These are phyloP conservation scores for Aspergillus sclerotioniger DNA, from an alignment of 495 filamentous ascomycete genomes.

Conservation along the genomic window DNA sequence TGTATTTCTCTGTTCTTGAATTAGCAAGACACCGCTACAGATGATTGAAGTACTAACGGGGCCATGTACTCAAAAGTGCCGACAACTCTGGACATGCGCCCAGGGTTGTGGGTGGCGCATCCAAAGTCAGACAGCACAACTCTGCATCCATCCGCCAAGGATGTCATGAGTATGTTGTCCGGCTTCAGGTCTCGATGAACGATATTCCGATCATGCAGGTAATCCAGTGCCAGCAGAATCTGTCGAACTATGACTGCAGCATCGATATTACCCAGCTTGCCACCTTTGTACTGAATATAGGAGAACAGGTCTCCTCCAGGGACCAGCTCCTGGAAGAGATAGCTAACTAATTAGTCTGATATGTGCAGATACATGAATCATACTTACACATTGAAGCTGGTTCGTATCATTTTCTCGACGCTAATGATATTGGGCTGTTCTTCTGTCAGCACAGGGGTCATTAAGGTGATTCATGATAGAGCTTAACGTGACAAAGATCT, in stretches of 20 bases:
- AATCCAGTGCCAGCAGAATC: slow-evolving; percentile 57
- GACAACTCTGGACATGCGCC: slow-evolving; percentile 59
- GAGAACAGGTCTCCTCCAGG: slow-evolving; percentile 66
- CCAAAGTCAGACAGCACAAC: slow-evolving; percentile 77
- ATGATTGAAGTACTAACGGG: slow-evolving; percentile 58
- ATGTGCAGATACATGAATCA: not conserved
- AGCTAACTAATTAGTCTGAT: slow-evolving; percentile 38
- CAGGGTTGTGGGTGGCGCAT: slow-evolving; percentile 45
- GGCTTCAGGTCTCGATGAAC: slow-evolving; percentile 71
- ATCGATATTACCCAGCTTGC: slow-evolving; percentile 48
- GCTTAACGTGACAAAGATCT: slow-evolving; percentile 51
- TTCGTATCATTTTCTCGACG: slow-evolving; percentile 52
- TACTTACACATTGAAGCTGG: slow-evolving; percentile 51
- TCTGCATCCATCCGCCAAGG: slow-evolving; percentile 45
- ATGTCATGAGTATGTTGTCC: slow-evolving; percentile 64
- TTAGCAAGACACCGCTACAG: slow-evolving; percentile 6
- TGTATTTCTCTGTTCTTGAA: slow-evolving; percentile 46
- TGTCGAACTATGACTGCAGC: slow-evolving; percentile 57
- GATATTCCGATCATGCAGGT: slow-evolving; percentile 55
- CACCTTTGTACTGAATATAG: slow-evolving; percentile 50
- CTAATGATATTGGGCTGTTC: slow-evolving; percentile 61
- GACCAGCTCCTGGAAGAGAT: slow-evolving; percentile 64
- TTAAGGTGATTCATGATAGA: not conserved
- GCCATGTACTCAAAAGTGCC: slow-evolving; percentile 68
- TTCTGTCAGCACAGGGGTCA: slow-evolving; percentile 4